Percentiles rank a stretch among this genome's conserved stretches.
Conservation (phyloP, 305 asterid species). For the Plantago lanceolata region DNA sequence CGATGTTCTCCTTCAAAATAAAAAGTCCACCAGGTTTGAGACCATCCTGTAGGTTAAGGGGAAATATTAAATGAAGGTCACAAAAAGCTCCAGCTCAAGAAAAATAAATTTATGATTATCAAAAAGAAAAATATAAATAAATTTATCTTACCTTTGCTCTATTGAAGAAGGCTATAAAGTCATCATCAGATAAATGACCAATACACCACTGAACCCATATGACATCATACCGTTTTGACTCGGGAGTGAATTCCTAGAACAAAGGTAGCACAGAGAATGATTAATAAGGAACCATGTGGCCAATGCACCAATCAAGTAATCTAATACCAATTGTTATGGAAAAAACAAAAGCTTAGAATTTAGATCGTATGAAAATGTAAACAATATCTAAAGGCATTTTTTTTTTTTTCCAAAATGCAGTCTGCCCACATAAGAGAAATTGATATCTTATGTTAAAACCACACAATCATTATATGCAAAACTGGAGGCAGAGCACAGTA, state of each 20-base stretch:
- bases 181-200: constrained; percentile 94
- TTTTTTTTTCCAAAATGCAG: too few relatives aligned
- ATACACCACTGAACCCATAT: constrained; percentile 99
- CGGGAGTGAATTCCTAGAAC: constrained; percentile 79
- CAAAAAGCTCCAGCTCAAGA: neutral
- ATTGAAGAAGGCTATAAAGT: constrained; percentile 68
- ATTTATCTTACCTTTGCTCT: constrained; percentile 63
- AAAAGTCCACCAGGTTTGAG: constrained; percentile 84
- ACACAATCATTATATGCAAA: too few relatives aligned
- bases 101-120: constrained; percentile 11
- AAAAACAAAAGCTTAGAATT: too few relatives aligned
- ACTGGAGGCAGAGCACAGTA: too few relatives aligned
- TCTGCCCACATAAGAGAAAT: too few relatives aligned
- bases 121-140: too few relatives aligned
- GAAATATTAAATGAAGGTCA: constrained; percentile 5
- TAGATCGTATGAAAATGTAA: too few relatives aligned
- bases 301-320: neutral
- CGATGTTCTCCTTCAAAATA: constrained; percentile 83
- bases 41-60: constrained; percentile 52
- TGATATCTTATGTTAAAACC: too few relatives aligned
- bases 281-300: constrained; percentile 16
- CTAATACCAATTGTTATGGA: too few relatives aligned
- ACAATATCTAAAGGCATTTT: too few relatives aligned
- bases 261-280: constrained; percentile 13
- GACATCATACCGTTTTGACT: constrained; percentile 68